Evolutionary conservation across 139 green algal genomes (phyloP).

Genomic region (Ettlia oleoabundans): DNA sequence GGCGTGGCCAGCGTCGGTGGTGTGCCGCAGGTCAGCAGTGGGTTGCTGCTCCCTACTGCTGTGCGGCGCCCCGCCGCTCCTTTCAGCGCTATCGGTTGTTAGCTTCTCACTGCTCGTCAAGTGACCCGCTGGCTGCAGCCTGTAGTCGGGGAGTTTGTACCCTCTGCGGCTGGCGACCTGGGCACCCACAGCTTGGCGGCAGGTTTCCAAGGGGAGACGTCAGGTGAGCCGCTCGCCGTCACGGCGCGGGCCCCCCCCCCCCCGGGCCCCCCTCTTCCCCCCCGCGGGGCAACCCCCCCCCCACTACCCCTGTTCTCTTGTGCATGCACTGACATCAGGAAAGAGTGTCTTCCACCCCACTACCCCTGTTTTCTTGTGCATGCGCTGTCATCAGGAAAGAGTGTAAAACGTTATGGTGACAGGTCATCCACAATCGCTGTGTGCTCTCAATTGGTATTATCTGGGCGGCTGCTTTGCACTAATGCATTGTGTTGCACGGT

Average conservation of each 20-base stretch:
- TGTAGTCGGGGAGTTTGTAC: constrained; percentile 41
- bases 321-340: too few relatives aligned
- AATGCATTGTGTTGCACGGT: background rate
- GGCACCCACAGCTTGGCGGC: constrained; percentile 10
- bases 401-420: background rate
- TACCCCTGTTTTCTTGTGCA: too few relatives aligned
- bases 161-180: background rate
- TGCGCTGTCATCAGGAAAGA: too few relatives aligned
- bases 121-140: too few relatives aligned
- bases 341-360: too few relatives aligned
- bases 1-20: constrained; percentile 37
- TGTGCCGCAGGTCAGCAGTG: background rate
- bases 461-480: background rate
- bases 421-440: background rate
- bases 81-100: too few relatives aligned
- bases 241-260: too few relatives aligned
- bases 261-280: too few relatives aligned
- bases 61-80: too few relatives aligned
- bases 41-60: background rate
- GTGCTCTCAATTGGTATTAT: too few relatives aligned
- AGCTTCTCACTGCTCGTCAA: background rate
- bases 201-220: constrained; percentile 41
- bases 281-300: too few relatives aligned
- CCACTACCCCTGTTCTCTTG: too few relatives aligned
- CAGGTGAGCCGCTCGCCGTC: constrained; percentile 9